A percentile compares a stretch with the other conserved stretches of the same genome.
phyloP scores from a whole-genome alignment of 1,284 basidiomycete genomes.

The Schizophyllum commune region DNA sequence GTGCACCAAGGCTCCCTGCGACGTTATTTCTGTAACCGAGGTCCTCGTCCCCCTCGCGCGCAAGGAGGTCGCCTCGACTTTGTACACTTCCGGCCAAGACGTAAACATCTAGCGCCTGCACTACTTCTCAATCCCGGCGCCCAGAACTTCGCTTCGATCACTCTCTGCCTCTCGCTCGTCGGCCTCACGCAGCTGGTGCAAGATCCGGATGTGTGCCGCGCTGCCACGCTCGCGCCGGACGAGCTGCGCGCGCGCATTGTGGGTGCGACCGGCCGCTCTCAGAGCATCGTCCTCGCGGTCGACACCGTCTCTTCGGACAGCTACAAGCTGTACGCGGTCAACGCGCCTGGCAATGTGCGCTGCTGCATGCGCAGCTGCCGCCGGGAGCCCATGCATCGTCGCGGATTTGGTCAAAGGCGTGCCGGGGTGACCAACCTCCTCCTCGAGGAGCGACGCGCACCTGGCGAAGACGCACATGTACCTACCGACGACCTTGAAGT shows the following conservation, averaged over 20 bases:
- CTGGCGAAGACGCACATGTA: conserved; percentile 86
- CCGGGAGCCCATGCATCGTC: conserved; percentile 84
- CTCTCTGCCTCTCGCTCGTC: conserved; percentile 91
- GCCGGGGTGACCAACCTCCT: conserved; percentile 89
- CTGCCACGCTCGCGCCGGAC: conserved; percentile 70
- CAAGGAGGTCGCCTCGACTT: conserved; percentile 46
- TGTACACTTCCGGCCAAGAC: conserved; percentile 80
- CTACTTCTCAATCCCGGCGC: conserved; percentile 59
- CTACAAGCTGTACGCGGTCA: conserved; percentile 67
- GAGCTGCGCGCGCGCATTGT: conserved; percentile 72
- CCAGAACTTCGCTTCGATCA: conserved; percentile 88
- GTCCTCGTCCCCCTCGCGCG: conserved; percentile 73
- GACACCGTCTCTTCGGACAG: conserved; percentile 77
- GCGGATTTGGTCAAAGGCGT: conserved; percentile 87
- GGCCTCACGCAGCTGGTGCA: conserved; percentile 94
- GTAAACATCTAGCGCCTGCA: conserved; percentile 82
- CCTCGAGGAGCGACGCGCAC: conserved; percentile 75
- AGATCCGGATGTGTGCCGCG: conserved; percentile 78
- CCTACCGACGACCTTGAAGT: conserved; percentile 30
- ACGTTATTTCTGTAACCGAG: conserved; percentile 72
- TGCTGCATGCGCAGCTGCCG: conserved; percentile 95
- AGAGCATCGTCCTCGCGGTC: conserved; percentile 91
- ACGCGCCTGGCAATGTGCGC: conserved; percentile 77
- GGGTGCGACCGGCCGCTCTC: conserved; percentile 94
- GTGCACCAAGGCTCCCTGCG: conserved; percentile 81